Evolutionary conservation across 2,329 filamentous ascomycete genomes (phyloP), one percentile per base, ranked within the genome.

Genomic region (Colletotrichum viniferum): DNA sequence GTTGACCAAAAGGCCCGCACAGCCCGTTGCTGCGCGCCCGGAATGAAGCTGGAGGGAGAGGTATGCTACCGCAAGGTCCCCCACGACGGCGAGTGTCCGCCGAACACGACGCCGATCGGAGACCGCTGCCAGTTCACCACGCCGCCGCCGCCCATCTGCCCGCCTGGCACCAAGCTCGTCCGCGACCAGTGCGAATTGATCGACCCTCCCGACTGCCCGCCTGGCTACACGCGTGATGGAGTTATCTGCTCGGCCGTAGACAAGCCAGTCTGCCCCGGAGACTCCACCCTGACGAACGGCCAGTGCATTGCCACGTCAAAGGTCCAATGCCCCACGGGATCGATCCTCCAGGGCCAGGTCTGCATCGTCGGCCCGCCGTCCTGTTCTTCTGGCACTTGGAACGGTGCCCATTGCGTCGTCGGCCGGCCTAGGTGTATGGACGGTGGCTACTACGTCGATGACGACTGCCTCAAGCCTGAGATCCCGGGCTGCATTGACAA

Each of bases 81-180:
- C 2, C 0, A 0, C 12, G 58, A 30, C 9, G 58, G 58, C 18
- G 9, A 4, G 18, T 61, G 58, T 18, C 58, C 58, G 3, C 28
- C 18, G 30, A 7, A 7, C 0, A 34, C 26, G 12, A 61, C 58
- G 0, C 26, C 1, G 12, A 32, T 61, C 58, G 28, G 32, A 2
- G n/a, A 34, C 28, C 58, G 58, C 4, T 61, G 58, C 30, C 58
- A 62, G 58, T 32, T 12, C 4, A 62, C 58, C 0, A 62, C 58
- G 0, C 58, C 58, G 0, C 28, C 30, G 3, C 58, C 58, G 3
- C 58, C 58, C 0, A 0, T 9, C 9, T 62, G 58, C 10, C 58
- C 58, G 0, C 58, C 58, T 0, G 58, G 58, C 2, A 62, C 30
- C 5, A 62, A 36, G 58, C 30, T 62, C 4, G 8, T 16, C 34